phyloP scores from a whole-genome alignment of 1,284 basidiomycete genomes.

The Ustilago tritici region DNA sequence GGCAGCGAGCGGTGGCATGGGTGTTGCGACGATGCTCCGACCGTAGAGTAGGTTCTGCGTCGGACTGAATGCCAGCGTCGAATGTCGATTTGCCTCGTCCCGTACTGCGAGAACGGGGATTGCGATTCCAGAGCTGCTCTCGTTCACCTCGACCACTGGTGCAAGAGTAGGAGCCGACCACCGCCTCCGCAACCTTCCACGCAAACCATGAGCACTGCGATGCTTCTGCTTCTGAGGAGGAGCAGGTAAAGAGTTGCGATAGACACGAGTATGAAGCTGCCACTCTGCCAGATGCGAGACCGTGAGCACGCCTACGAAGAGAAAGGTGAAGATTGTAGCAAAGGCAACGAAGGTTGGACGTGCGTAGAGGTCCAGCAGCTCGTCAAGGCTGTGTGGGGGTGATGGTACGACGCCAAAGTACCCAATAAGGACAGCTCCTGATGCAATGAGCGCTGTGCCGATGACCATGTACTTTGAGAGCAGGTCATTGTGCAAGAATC shows the following conservation, averaged over 20 bases:
- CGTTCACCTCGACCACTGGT: conserved; percentile 66
- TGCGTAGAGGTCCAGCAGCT: conserved; percentile 82
- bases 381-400: conserved; percentile 86
- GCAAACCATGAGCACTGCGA: conserved; percentile 15
- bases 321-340: conserved; percentile 76
- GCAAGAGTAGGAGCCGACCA: conserved; percentile 65
- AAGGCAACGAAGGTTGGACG: conserved; percentile 83
- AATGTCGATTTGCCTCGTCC: conserved; percentile 42
- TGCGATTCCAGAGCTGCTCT: conserved; percentile 66
- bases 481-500: conserved; percentile 84
- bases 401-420: conserved; percentile 94
- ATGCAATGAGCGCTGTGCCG: conserved; percentile 87
- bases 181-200: conserved; percentile 32
- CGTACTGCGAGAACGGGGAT: conserved; percentile 56
- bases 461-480: conserved; percentile 86
- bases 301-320: conserved; percentile 74
- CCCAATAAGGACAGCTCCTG: conserved; percentile 88
- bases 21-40: conserved; percentile 36
- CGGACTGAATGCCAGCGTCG: conserved; percentile 18
- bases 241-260: conserved; percentile 24
- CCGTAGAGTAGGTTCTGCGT: conserved; percentile 26
- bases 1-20: conserved; percentile 11
- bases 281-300: conserved; percentile 65
- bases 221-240: conserved; percentile 27
- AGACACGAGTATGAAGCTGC: conserved; percentile 60